Base-by-base conservation (phyloP, 352 stramenopile genomes). In the Globisporangium spinosum region DNA sequence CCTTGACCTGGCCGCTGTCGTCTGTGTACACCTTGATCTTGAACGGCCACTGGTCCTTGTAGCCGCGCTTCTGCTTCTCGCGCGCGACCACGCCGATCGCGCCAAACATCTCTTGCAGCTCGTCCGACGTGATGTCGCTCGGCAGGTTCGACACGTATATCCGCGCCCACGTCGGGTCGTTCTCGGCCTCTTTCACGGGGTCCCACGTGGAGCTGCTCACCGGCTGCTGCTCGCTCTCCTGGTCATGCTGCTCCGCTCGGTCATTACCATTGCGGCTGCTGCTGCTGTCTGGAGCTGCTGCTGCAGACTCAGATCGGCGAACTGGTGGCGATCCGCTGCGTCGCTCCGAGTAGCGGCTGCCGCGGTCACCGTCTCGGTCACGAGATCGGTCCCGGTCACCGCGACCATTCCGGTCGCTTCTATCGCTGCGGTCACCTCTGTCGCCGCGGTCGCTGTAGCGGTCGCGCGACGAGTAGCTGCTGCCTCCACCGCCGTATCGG, bases 21-120 rank as follows among this genome's bases (percentile, higher is more conserved):
- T 95, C 88, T 67, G 84, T 85, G 72, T 96, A 96, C 34, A 96
- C 81, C 70, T 93, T 96, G 74, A 96, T 95, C 78, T 96, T 96
- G 73, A 89, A 96, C 38, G 89, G 89, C 87, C 89, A 96, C 67
- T 96, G 85, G 68, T 96, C 86, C 68, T 94, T 94, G 75, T 88
- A 95, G 1, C 87, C 89, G 53, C 89, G 83, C 73, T 94, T 94
- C 67, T 95, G 89, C 73, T 94, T 95, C 72, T 95, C 87, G 12
- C 85, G 73, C 6, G 87, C 89, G 54, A 96, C 85, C 34, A 95
- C 68, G 27, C 89, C 89, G 40, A 96, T 83, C 32, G 85, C 84
- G 20, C 89, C 89, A 62, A 96, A 96, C 71, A 92, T 89, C 65
- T 93, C 85, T 62, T 93, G 87, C 58, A 96, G 69, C 71, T 96